phyloP scores from a whole-genome alignment of 1,284 basidiomycete species.

The Ganoderma lucidum region DNA sequence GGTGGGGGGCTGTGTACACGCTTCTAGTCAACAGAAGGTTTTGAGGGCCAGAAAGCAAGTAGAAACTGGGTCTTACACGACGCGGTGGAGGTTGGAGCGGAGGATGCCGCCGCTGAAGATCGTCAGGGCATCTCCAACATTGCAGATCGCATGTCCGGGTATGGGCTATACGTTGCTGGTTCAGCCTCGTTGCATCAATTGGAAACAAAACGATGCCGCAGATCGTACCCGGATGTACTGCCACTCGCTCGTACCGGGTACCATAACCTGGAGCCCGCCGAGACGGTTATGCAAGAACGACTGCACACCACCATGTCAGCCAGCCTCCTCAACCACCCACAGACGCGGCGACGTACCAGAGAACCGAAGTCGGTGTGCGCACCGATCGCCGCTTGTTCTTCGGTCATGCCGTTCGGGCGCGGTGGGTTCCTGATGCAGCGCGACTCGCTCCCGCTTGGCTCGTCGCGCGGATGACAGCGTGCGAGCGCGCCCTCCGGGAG shows the following conservation, averaged over 20 bases:
- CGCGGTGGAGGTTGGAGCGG: conserved; percentile 49
- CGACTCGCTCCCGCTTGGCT: conserved; percentile 49
- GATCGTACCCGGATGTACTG: conserved; percentile 66
- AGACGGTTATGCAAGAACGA: conserved; percentile 75
- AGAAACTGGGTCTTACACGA: conserved; percentile 36
- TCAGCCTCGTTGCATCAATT: neutral
- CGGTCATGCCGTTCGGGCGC: conserved; percentile 30
- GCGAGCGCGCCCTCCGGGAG: conserved; percentile 39
- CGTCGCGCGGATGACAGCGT: conserved; percentile 39
- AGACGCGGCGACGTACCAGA: conserved; percentile 13
- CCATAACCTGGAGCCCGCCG: conserved; percentile 76
- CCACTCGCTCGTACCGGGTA: conserved; percentile 70
- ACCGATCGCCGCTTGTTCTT: conserved; percentile 41
- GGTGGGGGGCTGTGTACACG: conserved; percentile 38
- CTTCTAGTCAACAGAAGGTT: neutral
- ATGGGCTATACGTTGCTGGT: conserved; percentile 36
- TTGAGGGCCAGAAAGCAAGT: neutral
- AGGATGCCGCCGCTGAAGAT: conserved; percentile 53
- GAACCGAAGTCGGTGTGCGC: conserved; percentile 50
- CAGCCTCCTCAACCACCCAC: neutral
- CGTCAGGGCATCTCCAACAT: conserved; percentile 52
- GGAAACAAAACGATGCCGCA: neutral
- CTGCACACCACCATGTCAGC: conserved; percentile 38
- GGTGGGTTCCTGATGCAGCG: conserved; percentile 47
- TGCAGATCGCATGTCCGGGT: conserved; percentile 48